Base-by-base conservation (phyloP, 164 flowering plant genomes). In the Magnolia sinica region DNA sequence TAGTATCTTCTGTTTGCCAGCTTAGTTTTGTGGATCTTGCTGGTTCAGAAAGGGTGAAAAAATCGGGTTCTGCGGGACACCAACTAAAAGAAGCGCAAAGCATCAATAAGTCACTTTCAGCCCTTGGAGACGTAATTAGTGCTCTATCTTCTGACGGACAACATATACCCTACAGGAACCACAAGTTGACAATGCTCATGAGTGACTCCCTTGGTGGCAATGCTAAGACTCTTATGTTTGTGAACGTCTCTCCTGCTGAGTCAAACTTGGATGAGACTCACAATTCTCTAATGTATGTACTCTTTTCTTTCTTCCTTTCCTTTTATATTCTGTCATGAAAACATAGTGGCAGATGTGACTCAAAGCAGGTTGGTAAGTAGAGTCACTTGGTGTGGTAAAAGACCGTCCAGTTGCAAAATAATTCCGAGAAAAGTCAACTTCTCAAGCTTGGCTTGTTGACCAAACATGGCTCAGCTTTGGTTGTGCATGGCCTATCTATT, bases 141-240 rank as follows among this genome's bases (percentile, higher is more conserved):
- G 95, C 99, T 70, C 79, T 96, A 50, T 91, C 99, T 73, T 88
- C 97, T 4, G 90, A 90, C 11, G 77, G 88, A 73, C 98, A 92
- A 73, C 97, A 96, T 77, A 90, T 94, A 72, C 99, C 99, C 5
- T 96, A 96, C 71, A 85, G 99, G 75, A 96, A 96, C 74, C 99
- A 96, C 83, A 94, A 93, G 78, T 81, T 96, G 75, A 96, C 99
- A 2, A 94, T 96, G 99, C 82, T 96, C 22, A 96, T 96, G 99
- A 96, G 99, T 79, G 99, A 96, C 79, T 96, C 99, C 10, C 90
- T 96, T 20, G 99, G 99, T 68, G 98, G 99, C 51, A 96, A 96
- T 88, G 98, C 99, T 8, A 96, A 96, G 75, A 96, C 99, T 7
- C 89, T 94, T 1, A 96, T 96, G 98, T 96, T 94, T 71, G 98